phyloP scores from a whole-genome alignment of 352 stramenopile species.

The Phytophthora niederhauseri region DNA sequence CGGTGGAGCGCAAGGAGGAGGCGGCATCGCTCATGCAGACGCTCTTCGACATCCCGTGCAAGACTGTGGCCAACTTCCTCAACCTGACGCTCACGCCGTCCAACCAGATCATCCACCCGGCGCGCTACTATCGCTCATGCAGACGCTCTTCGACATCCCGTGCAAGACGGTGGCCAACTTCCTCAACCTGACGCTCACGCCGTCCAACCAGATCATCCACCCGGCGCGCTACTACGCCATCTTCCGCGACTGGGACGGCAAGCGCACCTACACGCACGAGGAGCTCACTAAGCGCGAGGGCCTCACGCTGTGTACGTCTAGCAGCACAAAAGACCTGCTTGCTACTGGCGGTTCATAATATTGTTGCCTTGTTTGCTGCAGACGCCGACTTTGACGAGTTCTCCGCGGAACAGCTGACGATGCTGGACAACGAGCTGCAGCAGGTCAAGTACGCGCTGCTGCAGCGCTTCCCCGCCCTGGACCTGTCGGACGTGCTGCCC shows the following conservation, averaged over 20 bases:
- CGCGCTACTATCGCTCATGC: conserved; percentile 91
- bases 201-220: conserved; percentile 95
- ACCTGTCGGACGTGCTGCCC: conserved; percentile 91
- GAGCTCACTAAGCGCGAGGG: conserved; percentile 90
- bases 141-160: conserved; percentile 92
- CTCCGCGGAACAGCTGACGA: conserved; percentile 91
- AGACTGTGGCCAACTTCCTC: conserved; percentile 93
- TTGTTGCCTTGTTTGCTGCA: conserved; percentile 22
- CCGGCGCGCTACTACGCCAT: conserved; percentile 93
- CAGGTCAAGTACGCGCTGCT: conserved; percentile 91
- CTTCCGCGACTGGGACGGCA: conserved; percentile 93
- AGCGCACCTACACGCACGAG: conserved; percentile 81
- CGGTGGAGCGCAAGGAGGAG: conserved; percentile 83
- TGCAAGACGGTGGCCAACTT: conserved; percentile 93
- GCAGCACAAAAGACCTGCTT: neutral
- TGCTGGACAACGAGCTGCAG: conserved; percentile 94
- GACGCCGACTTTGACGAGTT: conserved; percentile 94
- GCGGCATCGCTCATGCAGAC: conserved; percentile 82
- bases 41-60: conserved; percentile 93
- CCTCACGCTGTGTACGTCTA: conserved; percentile 85
- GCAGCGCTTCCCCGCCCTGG: conserved; percentile 90
- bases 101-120: conserved; percentile 95
- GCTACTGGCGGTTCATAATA: conserved; percentile 5
- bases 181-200: conserved; percentile 93
- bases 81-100: conserved; percentile 94